A percentile compares a stretch with the other conserved stretches of the same genome.
These are phyloP conservation scores for Cladosporium sp. DNA, from an alignment of 2,329 filamentous ascomycete species.

Conservation along the genomic window DNA sequence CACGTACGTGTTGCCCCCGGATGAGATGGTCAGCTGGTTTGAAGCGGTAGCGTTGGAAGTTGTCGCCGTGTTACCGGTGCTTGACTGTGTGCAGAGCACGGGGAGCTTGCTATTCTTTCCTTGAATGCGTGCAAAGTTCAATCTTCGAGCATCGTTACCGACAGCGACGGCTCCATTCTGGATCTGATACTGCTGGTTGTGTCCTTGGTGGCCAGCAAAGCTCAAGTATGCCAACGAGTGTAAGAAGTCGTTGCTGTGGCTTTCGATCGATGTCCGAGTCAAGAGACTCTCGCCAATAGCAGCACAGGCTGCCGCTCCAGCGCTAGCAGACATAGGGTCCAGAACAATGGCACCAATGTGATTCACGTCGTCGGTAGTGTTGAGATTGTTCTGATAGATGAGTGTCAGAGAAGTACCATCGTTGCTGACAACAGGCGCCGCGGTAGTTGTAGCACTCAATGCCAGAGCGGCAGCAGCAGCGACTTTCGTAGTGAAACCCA, in stretches of 20 bases:
- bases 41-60: conserved; percentile 37
- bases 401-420: conserved; percentile 50
- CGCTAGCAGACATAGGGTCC: conserved; percentile 42
- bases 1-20: conserved; percentile 48
- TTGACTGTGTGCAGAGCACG: conserved; percentile 54
- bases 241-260: conserved; percentile 48
- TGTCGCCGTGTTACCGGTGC: conserved; percentile 35
- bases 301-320: conserved; percentile 47
- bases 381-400: conserved; percentile 57
- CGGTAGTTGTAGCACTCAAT: conserved; percentile 15
- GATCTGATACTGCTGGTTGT: conserved; percentile 46
- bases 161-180: conserved; percentile 42
- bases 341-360: conserved; percentile 54
- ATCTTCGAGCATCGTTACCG: conserved; percentile 26
- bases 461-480: conserved; percentile 20
- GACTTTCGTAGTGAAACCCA: conserved; percentile 10
- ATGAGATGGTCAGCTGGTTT: conserved; percentile 44
- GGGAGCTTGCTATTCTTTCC: conserved; percentile 40
- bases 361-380: conserved; percentile 54
- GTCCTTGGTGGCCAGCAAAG: conserved; percentile 41
- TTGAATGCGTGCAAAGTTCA: conserved; percentile 39
- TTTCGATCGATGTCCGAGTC: conserved; percentile 42
- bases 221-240: conserved; percentile 49
- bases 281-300: conserved; percentile 52
- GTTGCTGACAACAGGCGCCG: conserved; percentile 32